These are phyloP conservation scores for Trichoderma atrobrunneum DNA, from an alignment of 2,329 filamentous ascomycete genomes.

Conservation along the genomic window DNA sequence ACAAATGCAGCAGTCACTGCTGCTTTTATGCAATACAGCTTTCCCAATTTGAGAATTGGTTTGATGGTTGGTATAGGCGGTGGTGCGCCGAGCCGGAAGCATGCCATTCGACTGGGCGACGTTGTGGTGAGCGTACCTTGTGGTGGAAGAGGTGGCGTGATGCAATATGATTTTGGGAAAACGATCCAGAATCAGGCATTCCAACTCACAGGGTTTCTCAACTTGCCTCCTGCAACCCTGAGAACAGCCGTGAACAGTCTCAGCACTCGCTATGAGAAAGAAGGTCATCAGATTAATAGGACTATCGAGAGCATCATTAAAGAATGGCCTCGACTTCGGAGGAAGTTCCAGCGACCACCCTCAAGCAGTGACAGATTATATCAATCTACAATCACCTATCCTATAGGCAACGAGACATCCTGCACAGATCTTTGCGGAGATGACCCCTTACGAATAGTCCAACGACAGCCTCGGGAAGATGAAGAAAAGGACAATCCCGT, in stretches of 20 bases:
- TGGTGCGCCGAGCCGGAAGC: neutral
- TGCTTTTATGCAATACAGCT: neutral
- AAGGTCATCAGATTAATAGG: too few species aligned
- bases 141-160: neutral
- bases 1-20: fast-evolving
- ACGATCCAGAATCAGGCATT: neutral
- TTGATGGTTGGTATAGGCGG: neutral
- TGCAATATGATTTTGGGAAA: neutral
- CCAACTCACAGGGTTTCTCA: neutral
- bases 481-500: neutral
- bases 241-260: too few species aligned
- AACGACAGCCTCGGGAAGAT: neutral
- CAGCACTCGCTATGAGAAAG: too few species aligned
- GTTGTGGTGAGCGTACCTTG: neutral
- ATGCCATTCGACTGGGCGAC: neutral
- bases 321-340: neutral
- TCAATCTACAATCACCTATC: neutral
- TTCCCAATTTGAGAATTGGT: neutral
- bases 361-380: neutral
- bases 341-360: neutral
- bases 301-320: neutral
- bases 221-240: too few species aligned
- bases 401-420: fast-evolving
- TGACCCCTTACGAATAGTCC: neutral
- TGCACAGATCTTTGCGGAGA: neutral